A percentile compares a stretch with the other conserved stretches of the same genome.
Evolutionary conservation across 371 early-diverging fungal genomes (phyloP).

Genomic region (Batrachochytrium dendrobatidis): DNA sequence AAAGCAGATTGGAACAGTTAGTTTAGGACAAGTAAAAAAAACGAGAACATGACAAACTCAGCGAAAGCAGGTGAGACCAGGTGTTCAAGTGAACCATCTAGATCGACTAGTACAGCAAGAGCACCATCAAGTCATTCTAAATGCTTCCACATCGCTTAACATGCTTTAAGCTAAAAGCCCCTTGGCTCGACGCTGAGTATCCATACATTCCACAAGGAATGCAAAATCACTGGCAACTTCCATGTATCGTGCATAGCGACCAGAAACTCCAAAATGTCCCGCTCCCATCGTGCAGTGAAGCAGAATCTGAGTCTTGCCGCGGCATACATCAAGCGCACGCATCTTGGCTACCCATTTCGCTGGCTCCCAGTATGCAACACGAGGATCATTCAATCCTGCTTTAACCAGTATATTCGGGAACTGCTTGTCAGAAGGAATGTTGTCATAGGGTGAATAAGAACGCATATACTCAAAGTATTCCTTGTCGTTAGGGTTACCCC

Average conservation of each 20-base stretch:
- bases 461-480: conserved; percentile 41
- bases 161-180: background rate
- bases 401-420: conserved; percentile 53
- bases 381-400: conserved; percentile 57
- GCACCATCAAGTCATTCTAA: too few species aligned
- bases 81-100: too few species aligned
- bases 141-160: too few species aligned
- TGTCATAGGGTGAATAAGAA: conserved; percentile 42
- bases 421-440: conserved; percentile 13
- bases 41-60: too few species aligned
- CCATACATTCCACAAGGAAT: conserved; percentile 23
- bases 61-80: too few species aligned
- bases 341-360: conserved; percentile 55
- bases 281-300: conserved; percentile 40
- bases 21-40: too few species aligned
- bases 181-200: background rate
- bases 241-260: conserved; percentile 31
- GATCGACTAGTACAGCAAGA: too few species aligned
- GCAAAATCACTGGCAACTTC: conserved; percentile 32
- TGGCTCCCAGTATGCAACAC: conserved; percentile 56
- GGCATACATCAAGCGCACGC: conserved; percentile 20
- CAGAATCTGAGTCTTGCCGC: conserved; percentile 16
- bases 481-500: conserved; percentile 43
- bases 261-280: conserved; percentile 32
- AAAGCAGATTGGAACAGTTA: too few species aligned